phyloP scores from a whole-genome alignment of 805 yeast genomes.

The Wickerhamomyces strasburgensis region DNA sequence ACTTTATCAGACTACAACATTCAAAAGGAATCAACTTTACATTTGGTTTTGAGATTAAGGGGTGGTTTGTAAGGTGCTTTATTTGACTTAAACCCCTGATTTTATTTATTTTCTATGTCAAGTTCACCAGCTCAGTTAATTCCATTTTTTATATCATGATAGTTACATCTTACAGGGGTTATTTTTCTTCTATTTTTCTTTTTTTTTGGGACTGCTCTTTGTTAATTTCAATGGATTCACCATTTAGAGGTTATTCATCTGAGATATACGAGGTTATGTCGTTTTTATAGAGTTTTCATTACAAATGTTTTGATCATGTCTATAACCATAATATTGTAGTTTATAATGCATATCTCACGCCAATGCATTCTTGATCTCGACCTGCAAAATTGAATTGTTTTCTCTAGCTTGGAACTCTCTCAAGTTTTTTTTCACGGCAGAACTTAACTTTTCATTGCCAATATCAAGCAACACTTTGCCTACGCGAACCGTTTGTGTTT shows the following conservation, averaged over 20 bases:
- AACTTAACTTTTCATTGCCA: conserved; percentile 11
- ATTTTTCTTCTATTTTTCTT: background rate
- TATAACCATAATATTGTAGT: background rate
- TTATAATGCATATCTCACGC: background rate
- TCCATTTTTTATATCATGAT: too few relatives aligned
- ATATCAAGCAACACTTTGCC: conserved; percentile 25
- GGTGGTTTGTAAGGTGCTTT: conserved; percentile 68
- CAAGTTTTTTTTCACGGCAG: conserved; percentile 23
- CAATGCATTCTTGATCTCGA: conserved; percentile 25
- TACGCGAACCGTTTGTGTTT: conserved; percentile 43
- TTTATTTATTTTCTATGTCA: too few relatives aligned
- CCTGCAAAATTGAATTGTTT: conserved; percentile 42
- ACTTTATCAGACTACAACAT: conserved; percentile 91
- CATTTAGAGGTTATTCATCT: too few relatives aligned
- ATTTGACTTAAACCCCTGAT: background rate
- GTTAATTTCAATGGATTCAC: too few relatives aligned
- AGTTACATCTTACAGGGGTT: too few relatives aligned
- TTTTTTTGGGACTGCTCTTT: background rate
- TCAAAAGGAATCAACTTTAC: conserved; percentile 87
- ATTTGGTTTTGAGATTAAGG: conserved; percentile 80
- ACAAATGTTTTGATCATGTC: background rate
- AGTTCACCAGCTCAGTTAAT: too few relatives aligned
- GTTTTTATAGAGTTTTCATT: background rate
- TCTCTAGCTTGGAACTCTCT: conserved; percentile 30
- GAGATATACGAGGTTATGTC: too few relatives aligned